phyloP scores from a whole-genome alignment of 176 grass and related monocot genomes.

The Zea luxurians region DNA sequence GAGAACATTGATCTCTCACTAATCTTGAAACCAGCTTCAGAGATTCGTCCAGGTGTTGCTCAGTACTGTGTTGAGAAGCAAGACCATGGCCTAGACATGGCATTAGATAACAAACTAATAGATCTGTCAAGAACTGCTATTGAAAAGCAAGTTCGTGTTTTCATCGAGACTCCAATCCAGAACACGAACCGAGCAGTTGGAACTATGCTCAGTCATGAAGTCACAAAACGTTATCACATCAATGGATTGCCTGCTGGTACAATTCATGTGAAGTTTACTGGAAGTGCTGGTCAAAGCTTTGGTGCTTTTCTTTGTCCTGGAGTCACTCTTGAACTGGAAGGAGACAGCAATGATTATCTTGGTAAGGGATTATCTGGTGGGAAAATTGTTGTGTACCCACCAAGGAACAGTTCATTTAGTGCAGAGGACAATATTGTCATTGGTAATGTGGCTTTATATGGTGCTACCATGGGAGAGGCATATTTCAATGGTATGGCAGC shows the following conservation, averaged over 20 bases:
- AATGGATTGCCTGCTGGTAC: constrained; percentile 70
- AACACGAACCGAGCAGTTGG: constrained; percentile 88
- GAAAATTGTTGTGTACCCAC: constrained; percentile 92
- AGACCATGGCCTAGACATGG: constrained; percentile 86
- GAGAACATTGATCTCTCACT: constrained; percentile 93
- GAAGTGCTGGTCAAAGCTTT: constrained; percentile 92
- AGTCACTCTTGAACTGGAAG: constrained; percentile 95
- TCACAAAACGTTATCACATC: constrained; percentile 86
- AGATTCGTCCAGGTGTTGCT: constrained; percentile 69
- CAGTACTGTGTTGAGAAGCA: constrained; percentile 96
- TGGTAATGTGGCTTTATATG: constrained; percentile 97
- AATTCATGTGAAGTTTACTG: constrained; percentile 85
- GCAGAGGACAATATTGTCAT: constrained; percentile 96
- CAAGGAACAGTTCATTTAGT: constrained; percentile 69
- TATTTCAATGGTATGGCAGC: constrained; percentile 99
- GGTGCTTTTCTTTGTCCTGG: constrained; percentile 92
- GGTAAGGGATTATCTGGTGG: constrained; percentile 98
- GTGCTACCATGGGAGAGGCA: constrained; percentile 88
- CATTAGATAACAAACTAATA: constrained; percentile 87
- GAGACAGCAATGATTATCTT: constrained; percentile 97
- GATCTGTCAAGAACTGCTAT: constrained; percentile 61
- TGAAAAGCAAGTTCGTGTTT: constrained; percentile 65
- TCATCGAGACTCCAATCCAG: constrained; percentile 68
- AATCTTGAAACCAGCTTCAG: constrained; percentile 80
- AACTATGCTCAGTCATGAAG: constrained; percentile 93